Conservation (phyloP, 441 rosid genomes). For the Gossypium schwendimanii region DNA sequence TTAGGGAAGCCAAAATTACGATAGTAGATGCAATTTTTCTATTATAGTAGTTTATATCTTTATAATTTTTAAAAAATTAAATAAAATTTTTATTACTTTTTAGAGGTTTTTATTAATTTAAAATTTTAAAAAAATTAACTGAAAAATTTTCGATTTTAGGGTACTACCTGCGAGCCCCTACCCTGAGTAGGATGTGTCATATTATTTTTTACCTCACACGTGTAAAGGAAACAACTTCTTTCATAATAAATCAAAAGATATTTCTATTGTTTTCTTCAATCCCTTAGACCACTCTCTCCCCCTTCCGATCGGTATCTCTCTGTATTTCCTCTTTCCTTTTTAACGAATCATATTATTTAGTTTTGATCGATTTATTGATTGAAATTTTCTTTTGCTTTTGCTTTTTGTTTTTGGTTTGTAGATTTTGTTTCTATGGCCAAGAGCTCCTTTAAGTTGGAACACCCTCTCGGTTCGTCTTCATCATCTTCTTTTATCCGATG, state of each 20-base stretch:
- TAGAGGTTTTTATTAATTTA: too few species aligned
- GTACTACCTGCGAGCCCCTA: too few species aligned
- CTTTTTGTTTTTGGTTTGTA: not conserved
- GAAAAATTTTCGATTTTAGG: too few species aligned
- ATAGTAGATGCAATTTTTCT: too few species aligned
- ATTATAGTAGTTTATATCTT: too few species aligned
- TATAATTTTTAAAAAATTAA: too few species aligned
- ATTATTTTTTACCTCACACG: not conserved
- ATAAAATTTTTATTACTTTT: fast-evolving
- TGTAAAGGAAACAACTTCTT: not conserved
- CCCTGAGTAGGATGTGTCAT: too few species aligned
- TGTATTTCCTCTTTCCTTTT: not conserved
- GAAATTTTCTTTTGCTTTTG: not conserved
- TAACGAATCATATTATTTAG: not conserved
- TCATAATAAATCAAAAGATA: not conserved
- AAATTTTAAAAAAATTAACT: too few species aligned
- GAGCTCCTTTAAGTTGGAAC: slow-evolving; percentile 57
- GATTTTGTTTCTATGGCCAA: slow-evolving; percentile 38
- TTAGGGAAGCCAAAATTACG: too few species aligned
- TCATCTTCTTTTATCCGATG: not conserved
- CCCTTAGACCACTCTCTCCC: not conserved
- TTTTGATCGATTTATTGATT: not conserved
- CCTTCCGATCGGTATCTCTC: not conserved
- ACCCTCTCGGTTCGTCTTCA: slow-evolving; percentile 45
- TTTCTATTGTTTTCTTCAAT: not conserved